Evolutionary conservation across 2,329 filamentous ascomycete genomes (phyloP), one percentile per base, ranked within the genome.

Genomic region (Botryotinia calthae): DNA sequence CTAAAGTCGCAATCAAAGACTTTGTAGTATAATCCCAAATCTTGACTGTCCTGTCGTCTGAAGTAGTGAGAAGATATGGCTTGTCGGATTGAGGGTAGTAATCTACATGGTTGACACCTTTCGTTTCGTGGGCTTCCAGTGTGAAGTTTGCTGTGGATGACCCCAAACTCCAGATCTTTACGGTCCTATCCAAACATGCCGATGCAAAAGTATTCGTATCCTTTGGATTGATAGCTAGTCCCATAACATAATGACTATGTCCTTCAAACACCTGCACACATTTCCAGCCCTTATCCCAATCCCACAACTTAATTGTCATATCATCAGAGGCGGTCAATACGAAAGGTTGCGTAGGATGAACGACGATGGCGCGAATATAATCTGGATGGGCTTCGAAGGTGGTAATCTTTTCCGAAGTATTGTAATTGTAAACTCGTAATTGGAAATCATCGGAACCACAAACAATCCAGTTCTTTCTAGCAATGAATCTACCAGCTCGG

Each of bases 1-100:
- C 96, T 65, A 99, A 87, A 4, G 95, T 98, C 44, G 96, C 96
- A 81, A 98, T 98, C 76, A 98, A 86, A 20, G 94, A 96, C 84
- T 99, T 99, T 66, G 95, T 98, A 20, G 95, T 98, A 86, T 99
- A 98, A 82, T 99, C 96, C 95, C 96, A 99, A 72, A 99, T 90
- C 86, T 98, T 98, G 79, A 98, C 94, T 0, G 95, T 98, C 79
- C 93, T 90, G 83, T 98, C 96, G 82, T 99, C 96, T 12, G 94
- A 97, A 22, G 95, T 98, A 37, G 96, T 99, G 76, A 99, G 90
- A 63, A 99, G 90, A 81, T 99, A 98, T 40, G 90, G 90, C 82
- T 91, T 91, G 80, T 92, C 90, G 77, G 89, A 90, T 79, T 91
- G 89, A 18, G 90, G 90, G 80, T 92, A 92, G 84, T 92, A 99